Percentiles rank a stretch among this genome's conserved stretches.
Evolutionary conservation across 169 alveolate species (phyloP).

Genomic region (Plasmodium vivax): DNA sequence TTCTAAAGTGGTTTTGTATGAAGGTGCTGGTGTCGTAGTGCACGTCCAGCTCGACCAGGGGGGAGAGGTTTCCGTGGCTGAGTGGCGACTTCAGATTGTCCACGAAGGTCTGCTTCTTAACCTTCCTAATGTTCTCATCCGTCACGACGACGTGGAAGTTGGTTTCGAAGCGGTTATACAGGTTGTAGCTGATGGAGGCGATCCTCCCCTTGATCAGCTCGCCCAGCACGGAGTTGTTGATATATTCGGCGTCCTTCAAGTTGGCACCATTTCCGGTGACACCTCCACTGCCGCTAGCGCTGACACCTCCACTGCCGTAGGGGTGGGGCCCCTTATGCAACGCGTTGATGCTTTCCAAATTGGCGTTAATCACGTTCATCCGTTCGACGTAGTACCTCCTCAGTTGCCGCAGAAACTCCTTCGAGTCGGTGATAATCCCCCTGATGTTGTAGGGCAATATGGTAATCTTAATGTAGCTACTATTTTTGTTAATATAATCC

Average conservation of each 20-base stretch:
- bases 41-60: conserved; percentile 38
- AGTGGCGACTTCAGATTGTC: conserved; percentile 1
- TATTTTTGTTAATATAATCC: conserved; percentile 67
- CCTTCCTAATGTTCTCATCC: conserved; percentile 45
- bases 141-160: conserved; percentile 59
- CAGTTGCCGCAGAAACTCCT: conserved; percentile 75
- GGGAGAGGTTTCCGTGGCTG: conserved; percentile 25
- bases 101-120: conserved; percentile 26
- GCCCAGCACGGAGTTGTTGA: conserved; percentile 29
- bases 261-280: background rate
- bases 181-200: conserved; percentile 18
- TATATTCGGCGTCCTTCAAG: conserved; percentile 27
- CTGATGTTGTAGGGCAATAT: conserved; percentile 81
- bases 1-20: conserved; percentile 49
- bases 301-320: too few species aligned
- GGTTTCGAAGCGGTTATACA: conserved; percentile 30
- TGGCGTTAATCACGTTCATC: conserved; percentile 47
- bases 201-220: conserved; percentile 60
- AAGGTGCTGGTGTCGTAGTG: conserved; percentile 34
- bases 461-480: conserved; percentile 31
- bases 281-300: too few species aligned
- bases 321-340: background rate
- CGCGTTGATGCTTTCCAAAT: conserved; percentile 11
- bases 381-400: conserved; percentile 71
- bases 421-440: conserved; percentile 79